Percentiles rank a stretch among this genome's conserved stretches.
Evolutionary conservation across 2,329 filamentous ascomycete genomes (phyloP).

Genomic region (Sporothrix protearum): DNA sequence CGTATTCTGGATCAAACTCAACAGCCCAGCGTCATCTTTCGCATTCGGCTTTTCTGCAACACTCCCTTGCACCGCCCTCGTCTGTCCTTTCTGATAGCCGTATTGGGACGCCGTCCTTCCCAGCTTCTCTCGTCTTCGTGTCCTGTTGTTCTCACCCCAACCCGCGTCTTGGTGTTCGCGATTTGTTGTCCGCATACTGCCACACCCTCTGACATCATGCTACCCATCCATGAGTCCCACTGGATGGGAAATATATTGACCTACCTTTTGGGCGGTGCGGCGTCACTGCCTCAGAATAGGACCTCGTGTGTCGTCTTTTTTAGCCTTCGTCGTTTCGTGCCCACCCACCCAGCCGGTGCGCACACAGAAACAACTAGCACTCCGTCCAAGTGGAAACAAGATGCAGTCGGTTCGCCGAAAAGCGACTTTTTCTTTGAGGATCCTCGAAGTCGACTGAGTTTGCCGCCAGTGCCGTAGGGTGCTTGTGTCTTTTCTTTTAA

Average conservation of each 20-base stretch:
- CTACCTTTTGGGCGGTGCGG: not conserved
- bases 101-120: slow-evolving; percentile 1
- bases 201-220: slow-evolving; percentile 19
- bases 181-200: not conserved
- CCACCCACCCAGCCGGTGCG: not conserved
- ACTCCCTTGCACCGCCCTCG: not conserved
- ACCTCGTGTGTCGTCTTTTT: not conserved
- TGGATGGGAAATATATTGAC: slow-evolving; percentile 16
- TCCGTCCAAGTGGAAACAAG: not conserved
- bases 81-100: not conserved
- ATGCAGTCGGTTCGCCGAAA: not conserved
- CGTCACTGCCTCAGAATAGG: slow-evolving; percentile 10
- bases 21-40: not conserved
- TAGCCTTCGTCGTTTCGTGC: not conserved
- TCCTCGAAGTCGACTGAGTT: not conserved
- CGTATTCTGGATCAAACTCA: not conserved
- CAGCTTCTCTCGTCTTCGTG: not conserved
- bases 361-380: not conserved
- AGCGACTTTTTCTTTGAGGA: not conserved
- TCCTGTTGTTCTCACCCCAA: not conserved
- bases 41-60: not conserved
- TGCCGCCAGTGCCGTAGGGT: not conserved
- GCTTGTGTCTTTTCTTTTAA: not conserved
- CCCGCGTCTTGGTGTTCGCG: not conserved
- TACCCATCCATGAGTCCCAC: slow-evolving; percentile 9